These are phyloP conservation scores for Apostasia ramifera DNA, from an alignment of 106 monocot species.

Conservation along the genomic window DNA sequence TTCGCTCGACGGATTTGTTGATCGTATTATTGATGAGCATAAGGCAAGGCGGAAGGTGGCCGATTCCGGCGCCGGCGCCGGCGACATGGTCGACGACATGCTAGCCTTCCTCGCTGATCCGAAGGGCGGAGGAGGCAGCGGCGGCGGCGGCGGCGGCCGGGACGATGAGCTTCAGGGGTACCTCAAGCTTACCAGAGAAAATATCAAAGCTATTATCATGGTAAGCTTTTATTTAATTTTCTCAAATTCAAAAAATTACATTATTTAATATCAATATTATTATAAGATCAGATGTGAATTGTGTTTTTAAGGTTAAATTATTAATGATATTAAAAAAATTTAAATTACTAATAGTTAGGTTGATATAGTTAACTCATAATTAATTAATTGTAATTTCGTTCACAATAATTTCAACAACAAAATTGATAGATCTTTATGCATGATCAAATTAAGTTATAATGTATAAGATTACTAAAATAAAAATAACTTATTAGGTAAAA, in stretches of 20 bases:
- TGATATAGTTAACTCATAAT: too few species aligned
- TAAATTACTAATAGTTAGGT: too few species aligned
- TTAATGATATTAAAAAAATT: too few species aligned
- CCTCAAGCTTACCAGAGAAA: constrained; percentile 61
- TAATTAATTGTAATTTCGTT: too few species aligned
- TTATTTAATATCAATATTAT: too few species aligned
- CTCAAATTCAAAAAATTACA: neutral
- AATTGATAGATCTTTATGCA: too few species aligned
- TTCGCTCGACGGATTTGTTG: constrained; percentile 64
- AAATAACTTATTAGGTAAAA: too few species aligned
- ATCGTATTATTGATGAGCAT: constrained; percentile 79
- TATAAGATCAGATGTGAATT: too few species aligned
- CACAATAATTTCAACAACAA: too few species aligned
- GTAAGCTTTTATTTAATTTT: constrained; percentile 25
- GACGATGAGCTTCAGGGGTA: constrained; percentile 30
- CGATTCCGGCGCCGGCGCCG: constrained; percentile 26
- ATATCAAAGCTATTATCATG: constrained; percentile 98
- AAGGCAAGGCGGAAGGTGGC: constrained; percentile 36
- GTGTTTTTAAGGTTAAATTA: too few species aligned
- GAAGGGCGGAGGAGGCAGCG: neutral
- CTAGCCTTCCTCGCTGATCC: constrained; percentile 47
- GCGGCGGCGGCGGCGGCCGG: neutral
- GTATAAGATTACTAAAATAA: too few species aligned
- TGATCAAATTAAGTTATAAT: too few species aligned
- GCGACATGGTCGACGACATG: constrained; percentile 99